Conservation (phyloP, 805 yeast species). For the Candida schatavii region DNA sequence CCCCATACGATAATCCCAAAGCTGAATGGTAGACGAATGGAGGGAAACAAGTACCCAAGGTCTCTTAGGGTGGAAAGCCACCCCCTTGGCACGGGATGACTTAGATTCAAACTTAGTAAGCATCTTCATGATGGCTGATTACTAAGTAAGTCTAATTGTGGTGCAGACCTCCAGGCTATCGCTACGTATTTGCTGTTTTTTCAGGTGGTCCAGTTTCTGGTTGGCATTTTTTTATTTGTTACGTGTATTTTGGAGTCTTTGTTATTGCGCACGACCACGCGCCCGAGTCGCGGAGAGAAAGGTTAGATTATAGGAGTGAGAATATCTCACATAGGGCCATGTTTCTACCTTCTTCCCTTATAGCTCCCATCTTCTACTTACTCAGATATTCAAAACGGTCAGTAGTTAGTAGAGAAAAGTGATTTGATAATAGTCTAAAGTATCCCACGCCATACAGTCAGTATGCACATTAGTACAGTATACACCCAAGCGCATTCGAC, state of each 20-base stretch:
- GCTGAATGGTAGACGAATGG: conserved; percentile 96
- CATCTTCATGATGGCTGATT: conserved; percentile 66
- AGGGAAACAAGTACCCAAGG: conserved; percentile 96
- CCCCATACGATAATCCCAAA: conserved; percentile 99
- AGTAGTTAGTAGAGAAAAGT: no score
- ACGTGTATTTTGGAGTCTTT: conserved; percentile 5
- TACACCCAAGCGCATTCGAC: no score
- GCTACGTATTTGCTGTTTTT: not conserved
- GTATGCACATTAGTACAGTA: no score
- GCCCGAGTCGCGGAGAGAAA: no score
- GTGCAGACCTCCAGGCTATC: not conserved
- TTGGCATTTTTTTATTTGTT: conserved; percentile 1
- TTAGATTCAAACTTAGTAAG: conserved; percentile 83
- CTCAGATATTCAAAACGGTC: no score
- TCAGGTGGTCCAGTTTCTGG: not conserved
- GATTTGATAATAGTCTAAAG: no score
- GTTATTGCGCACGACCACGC: conserved; percentile 4
- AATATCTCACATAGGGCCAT: no score
- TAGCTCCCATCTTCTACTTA: no score
- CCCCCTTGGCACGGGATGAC: conserved; percentile 95
- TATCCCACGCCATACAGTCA: no score
- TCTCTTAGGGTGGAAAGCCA: conserved; percentile 93
- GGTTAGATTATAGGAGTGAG: no score
- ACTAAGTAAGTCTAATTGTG: not conserved
- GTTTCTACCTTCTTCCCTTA: no score